Base-by-base conservation (phyloP, 306 rosid genomes). In the Pueraria montana region DNA sequence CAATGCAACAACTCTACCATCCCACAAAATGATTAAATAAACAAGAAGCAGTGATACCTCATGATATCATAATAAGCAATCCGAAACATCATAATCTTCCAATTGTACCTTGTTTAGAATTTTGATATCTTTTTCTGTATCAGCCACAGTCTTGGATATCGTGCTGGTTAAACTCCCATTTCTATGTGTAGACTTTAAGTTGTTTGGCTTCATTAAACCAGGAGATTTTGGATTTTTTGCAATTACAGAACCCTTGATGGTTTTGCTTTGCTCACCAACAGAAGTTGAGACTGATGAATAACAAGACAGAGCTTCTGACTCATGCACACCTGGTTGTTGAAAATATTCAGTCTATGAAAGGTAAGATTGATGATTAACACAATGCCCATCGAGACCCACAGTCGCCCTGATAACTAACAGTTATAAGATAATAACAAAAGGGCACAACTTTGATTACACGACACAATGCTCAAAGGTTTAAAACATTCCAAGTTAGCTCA, bases 241-340 rank as follows among this genome's bases (percentile, higher is more conserved):
- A 83, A 83, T 83, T 40, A 59, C 81, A 74, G 72, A 81, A 80
- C 83, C 72, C 55, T 72, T 75, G 38, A 76, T 72, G 7, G 77
- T 69, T 61, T 81, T 91, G 79, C 85, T 89, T 24, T 77, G 87
- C 79, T 78, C 75, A 32, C 83, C 88, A 46, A 72, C 56, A 32
- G 80, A 83, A 48, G 87, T 32, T 43, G 89, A 52, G 77, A 81
- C 86, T 82, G 87, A 53, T 30, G 89, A 83, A 85, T 79, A 69
- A 82, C 83, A 83, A 79, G 90, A 83, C 46, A 82, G 26, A 61
- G 89, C 82, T 86, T 91, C 91, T 45, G 94, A 91, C 63, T 83
- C 86, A 78, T 79, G 82, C 11, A 80, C 59, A 70, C 85, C 92
- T 63, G 92, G 81, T 80, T 70, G 84, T 80, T 90, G 91, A 78